phyloP scores from a whole-genome alignment of 169 alveolate species.

The Plasmodium vinckei region DNA sequence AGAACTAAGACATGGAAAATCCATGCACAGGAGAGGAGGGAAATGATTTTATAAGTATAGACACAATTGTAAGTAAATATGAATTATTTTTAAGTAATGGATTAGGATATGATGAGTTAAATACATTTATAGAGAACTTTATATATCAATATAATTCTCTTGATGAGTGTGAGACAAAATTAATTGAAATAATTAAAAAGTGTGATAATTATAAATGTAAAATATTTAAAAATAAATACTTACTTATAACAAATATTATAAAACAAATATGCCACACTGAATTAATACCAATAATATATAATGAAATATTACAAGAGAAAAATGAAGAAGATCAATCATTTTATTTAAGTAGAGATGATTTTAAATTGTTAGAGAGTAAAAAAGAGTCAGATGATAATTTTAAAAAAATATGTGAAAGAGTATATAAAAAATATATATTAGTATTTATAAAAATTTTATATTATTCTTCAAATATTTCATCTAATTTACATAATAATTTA shows the following conservation, averaged over 20 bases:
- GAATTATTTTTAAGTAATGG: slow-evolving; percentile 7
- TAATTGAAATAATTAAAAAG: slow-evolving; percentile 18
- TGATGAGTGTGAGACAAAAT: slow-evolving; percentile 58
- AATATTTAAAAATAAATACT: slow-evolving; percentile 28
- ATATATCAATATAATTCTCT: slow-evolving; percentile 52
- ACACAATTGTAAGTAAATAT: slow-evolving; percentile 18
- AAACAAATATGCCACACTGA: slow-evolving; percentile 65
- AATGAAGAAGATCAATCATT: slow-evolving; percentile 14
- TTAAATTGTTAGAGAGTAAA: slow-evolving; percentile 10
- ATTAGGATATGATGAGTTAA: slow-evolving; percentile 32
- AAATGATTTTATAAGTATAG: slow-evolving; percentile 19
- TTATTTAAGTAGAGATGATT: slow-evolving; percentile 32
- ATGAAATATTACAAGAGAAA: slow-evolving; percentile 67
- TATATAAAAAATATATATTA: slow-evolving; percentile 65
- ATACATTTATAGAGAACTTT: slow-evolving; percentile 18
- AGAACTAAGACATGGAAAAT: slow-evolving; percentile 49
- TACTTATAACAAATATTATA: slow-evolving; percentile 52
- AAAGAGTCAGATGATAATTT: slow-evolving; percentile 37
- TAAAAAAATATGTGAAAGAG: slow-evolving; percentile 32
- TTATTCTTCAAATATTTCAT: slow-evolving; percentile 26
- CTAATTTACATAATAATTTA: slow-evolving; percentile 27
- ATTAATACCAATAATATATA: slow-evolving; percentile 57
- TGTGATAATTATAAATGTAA: slow-evolving; percentile 29
- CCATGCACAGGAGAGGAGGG: slow-evolving; percentile 10
- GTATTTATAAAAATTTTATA: slow-evolving; percentile 56